Conservation (phyloP, 192 early-diverging fungal genomes). For the Coemansia sp. region DNA sequence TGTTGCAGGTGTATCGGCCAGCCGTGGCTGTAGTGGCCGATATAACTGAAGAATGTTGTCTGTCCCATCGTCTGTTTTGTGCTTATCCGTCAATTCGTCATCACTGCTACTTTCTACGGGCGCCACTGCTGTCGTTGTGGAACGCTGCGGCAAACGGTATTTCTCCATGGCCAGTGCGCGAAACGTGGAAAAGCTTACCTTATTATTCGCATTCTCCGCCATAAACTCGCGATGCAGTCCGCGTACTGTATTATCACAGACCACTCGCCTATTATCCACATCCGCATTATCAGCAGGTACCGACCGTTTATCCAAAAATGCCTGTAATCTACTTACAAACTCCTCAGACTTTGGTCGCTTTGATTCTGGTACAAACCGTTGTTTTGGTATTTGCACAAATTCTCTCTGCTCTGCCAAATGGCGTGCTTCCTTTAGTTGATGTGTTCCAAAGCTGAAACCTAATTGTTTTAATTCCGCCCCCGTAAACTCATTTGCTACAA, state of each 20-base stretch:
- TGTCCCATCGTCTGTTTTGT: neutral
- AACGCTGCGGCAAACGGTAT: conserved; percentile 7
- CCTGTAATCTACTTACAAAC: conserved; percentile 6
- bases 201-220: neutral
- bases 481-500: conserved; percentile 21
- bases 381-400: conserved; percentile 8
- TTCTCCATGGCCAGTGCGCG: conserved; percentile 19
- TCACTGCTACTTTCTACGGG: neutral
- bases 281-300: neutral
- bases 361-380: conserved; percentile 11
- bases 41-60: neutral
- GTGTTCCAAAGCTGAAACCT: conserved; percentile 20
- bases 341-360: conserved; percentile 15
- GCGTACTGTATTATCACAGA: conserved; percentile 12
- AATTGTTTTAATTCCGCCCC: conserved; percentile 20
- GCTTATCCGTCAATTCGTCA: neutral
- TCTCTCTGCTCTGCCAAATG: conserved; percentile 8
- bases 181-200: conserved; percentile 28
- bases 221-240: conserved; percentile 27
- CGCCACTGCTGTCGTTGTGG: neutral
- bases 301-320: conserved; percentile 11
- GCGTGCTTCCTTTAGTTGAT: conserved; percentile 26
- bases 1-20: neutral
- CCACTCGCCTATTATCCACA: conserved; percentile 1
- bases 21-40: neutral